Evolutionary conservation across 2,329 filamentous ascomycete species (phyloP).

Genomic region (Curvularia eragrostidis): DNA sequence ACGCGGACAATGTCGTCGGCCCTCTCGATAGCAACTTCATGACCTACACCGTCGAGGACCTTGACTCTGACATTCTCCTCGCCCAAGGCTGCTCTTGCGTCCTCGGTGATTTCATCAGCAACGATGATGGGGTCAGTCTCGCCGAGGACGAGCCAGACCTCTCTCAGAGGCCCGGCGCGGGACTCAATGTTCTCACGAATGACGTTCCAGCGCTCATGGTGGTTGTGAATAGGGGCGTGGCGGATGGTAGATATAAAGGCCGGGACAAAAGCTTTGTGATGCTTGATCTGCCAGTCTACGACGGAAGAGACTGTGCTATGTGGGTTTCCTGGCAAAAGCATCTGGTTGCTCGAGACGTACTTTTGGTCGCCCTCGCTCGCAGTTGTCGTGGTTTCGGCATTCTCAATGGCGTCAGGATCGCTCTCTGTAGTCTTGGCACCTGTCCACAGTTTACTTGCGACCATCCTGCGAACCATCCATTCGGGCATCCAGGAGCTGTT

Average conservation of each 20-base stretch:
- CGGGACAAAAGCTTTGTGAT: slow-evolving; percentile 71
- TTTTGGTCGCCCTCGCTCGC: slow-evolving; percentile 27
- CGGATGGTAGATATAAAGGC: slow-evolving; percentile 76
- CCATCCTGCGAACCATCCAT: slow-evolving; percentile 58
- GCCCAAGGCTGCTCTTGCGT: slow-evolving; percentile 65
- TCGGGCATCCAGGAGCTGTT: slow-evolving; percentile 66
- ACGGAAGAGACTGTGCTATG: slow-evolving; percentile 66
- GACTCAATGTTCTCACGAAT: slow-evolving; percentile 55
- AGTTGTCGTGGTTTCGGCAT: slow-evolving; percentile 22
- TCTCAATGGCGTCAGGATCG: slow-evolving; percentile 31
- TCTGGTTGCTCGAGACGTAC: slow-evolving; percentile 29
- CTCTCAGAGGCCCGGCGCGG: slow-evolving; percentile 50
- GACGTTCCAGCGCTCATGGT: slow-evolving; percentile 67
- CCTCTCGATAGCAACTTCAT: slow-evolving; percentile 72
- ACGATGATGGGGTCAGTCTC: slow-evolving; percentile 71
- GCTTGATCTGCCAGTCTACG: slow-evolving; percentile 72
- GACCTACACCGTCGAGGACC: slow-evolving; percentile 65
- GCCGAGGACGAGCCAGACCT: slow-evolving; percentile 71
- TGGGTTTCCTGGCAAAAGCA: slow-evolving; percentile 60
- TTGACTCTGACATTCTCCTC: slow-evolving; percentile 63
- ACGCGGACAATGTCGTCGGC: slow-evolving; percentile 62
- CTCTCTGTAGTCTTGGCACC: slow-evolving; percentile 37
- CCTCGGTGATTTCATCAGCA: slow-evolving; percentile 68
- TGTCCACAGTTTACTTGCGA: slow-evolving; percentile 41
- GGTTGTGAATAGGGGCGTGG: slow-evolving; percentile 71